Percentiles rank a stretch among this genome's conserved stretches.
Conservation (phyloP, 2,329 filamentous ascomycete species). For the Xylaria sp. region DNA sequence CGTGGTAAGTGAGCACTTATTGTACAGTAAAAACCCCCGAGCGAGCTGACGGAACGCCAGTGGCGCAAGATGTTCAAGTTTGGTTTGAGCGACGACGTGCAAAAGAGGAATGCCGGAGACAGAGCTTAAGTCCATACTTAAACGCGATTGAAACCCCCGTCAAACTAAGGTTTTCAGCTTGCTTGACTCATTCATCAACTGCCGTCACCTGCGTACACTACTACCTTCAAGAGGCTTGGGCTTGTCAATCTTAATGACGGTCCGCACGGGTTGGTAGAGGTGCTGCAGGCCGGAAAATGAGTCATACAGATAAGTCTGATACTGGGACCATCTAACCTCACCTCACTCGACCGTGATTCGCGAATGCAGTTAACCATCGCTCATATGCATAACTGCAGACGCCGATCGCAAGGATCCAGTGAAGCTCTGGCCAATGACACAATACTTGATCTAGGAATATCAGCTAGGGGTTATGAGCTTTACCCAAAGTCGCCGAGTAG, state of each 20-base stretch:
- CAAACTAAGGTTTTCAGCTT: not conserved
- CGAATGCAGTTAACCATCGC: not conserved
- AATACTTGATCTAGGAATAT: not conserved
- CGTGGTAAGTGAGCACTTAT: not conserved
- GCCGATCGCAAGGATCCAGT: not conserved
- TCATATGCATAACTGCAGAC: not conserved
- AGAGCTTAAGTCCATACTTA: slow-evolving; percentile 2
- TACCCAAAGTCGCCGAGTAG: not conserved
- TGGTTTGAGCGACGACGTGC: not conserved
- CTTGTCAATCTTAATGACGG: not conserved
- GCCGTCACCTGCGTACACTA: not conserved
- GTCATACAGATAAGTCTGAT: slow-evolving; percentile 10
- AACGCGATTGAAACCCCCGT: not conserved
- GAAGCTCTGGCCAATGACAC: not conserved
- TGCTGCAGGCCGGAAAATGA: slow-evolving; percentile 12
- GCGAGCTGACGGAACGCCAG: not conserved
- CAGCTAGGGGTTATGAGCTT: not conserved
- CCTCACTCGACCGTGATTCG: not conserved
- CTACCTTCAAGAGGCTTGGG: not conserved
- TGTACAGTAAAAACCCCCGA: not conserved
- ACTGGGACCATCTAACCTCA: not conserved
- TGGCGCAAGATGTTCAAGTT: not conserved
- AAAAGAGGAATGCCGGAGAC: slow-evolving; percentile 4
- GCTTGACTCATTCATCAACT: slow-evolving; percentile 13
- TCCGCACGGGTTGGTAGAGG: not conserved